A percentile compares a stretch with the other conserved stretches of the same genome.
Conservation (phyloP, 2,329 filamentous ascomycete genomes). For the Penicillium sp. region DNA sequence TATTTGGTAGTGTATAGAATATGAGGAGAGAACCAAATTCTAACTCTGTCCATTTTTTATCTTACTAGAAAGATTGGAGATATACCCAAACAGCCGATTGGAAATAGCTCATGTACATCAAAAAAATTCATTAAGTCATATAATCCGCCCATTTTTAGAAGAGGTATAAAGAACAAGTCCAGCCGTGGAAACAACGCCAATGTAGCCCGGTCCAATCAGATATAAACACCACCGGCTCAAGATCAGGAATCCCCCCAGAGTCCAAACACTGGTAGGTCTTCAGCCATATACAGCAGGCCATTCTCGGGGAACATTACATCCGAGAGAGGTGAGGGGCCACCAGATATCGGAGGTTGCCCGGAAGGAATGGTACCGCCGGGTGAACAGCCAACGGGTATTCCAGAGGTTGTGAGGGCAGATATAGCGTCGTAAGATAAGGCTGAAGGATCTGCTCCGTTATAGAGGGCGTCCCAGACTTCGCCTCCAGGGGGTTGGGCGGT, state of each 20-base stretch:
- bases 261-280: conserved; percentile 38
- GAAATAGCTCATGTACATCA: no score
- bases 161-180: not conserved
- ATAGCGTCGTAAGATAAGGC: conserved; percentile 36
- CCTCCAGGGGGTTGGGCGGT: conserved; percentile 18
- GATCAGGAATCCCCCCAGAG: conserved; percentile 33
- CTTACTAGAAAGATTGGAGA: no score
- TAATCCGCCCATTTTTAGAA: not conserved
- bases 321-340: conserved; percentile 36
- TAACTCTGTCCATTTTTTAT: no score
- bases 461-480: conserved; percentile 37
- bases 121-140: conserved; percentile 10
- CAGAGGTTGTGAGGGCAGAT: conserved; percentile 38
- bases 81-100: no score
- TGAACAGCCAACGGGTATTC: conserved; percentile 38
- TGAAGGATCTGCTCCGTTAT: conserved; percentile 20
- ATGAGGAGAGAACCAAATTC: no score
- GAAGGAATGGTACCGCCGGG: conserved; percentile 34
- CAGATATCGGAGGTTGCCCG: conserved; percentile 17
- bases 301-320: conserved; percentile 39
- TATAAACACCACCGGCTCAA: not conserved
- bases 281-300: conserved; percentile 39
- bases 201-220: conserved; percentile 5
- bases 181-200: conserved; percentile 2
- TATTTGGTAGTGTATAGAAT: no score